A percentile compares a stretch with the other conserved stretches of the same genome.
These are phyloP conservation scores for Colletotrichum godetiae DNA, from an alignment of 2,329 filamentous ascomycete species.

Conservation along the genomic window DNA sequence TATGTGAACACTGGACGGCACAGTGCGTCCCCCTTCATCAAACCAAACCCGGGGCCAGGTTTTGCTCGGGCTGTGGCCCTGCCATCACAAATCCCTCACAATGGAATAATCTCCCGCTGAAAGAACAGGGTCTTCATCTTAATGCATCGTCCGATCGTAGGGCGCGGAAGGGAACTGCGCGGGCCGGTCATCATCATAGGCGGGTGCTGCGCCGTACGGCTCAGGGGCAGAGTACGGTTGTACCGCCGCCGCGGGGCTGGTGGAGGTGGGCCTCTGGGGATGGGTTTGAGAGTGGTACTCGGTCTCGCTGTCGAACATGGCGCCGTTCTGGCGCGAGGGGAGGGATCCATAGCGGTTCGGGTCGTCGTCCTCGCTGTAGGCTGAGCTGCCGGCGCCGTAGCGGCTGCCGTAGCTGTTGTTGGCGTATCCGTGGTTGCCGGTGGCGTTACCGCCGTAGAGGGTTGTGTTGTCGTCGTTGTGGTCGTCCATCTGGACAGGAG, in stretches of 20 bases:
- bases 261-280: slow-evolving; percentile 46
- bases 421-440: slow-evolving; percentile 45
- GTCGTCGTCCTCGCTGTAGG: slow-evolving; percentile 49
- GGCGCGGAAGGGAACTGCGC: slow-evolving; percentile 67
- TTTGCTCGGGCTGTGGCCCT: slow-evolving; percentile 2
- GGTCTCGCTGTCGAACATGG: slow-evolving; percentile 62
- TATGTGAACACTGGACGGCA: slow-evolving; percentile 30
- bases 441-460: slow-evolving; percentile 44
- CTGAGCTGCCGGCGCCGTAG: slow-evolving; percentile 40
- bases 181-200: slow-evolving; percentile 53
- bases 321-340: slow-evolving; percentile 48
- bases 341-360: slow-evolving; percentile 52
- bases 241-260: slow-evolving; percentile 42
- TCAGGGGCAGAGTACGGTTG: slow-evolving; percentile 36
- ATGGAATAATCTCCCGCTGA: neutral
- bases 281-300: slow-evolving; percentile 58
- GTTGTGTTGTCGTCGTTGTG: slow-evolving; percentile 53
- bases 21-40: neutral
- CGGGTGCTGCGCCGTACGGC: slow-evolving; percentile 51
- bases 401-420: slow-evolving; percentile 48
- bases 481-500: slow-evolving; percentile 68
- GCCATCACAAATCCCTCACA: neutral
- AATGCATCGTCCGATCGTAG: slow-evolving; percentile 59
- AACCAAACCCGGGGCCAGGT: neutral
- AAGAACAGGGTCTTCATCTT: neutral